A percentile compares a stretch with the other conserved stretches of the same genome.
Conservation (phyloP, 2,329 filamentous ascomycete species). For the Fusarium armeniacum region DNA sequence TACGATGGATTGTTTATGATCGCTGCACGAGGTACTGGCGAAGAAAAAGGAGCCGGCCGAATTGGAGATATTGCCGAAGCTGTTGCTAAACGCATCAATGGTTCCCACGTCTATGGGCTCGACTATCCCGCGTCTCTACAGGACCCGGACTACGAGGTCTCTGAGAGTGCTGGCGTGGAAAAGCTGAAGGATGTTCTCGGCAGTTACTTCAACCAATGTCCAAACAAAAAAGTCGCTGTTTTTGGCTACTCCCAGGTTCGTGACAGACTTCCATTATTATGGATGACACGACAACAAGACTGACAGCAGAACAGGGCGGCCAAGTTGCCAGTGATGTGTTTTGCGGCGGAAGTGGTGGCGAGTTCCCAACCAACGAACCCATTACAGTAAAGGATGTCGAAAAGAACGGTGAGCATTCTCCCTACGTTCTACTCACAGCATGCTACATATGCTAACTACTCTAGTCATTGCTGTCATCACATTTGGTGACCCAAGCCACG, state of each 20-base stretch:
- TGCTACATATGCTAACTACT: slow-evolving; percentile 26
- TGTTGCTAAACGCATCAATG: slow-evolving; percentile 53
- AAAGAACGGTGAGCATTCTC: slow-evolving; percentile 51
- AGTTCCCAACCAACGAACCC: slow-evolving; percentile 49
- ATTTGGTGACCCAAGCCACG: slow-evolving; percentile 60
- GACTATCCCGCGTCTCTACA: slow-evolving; percentile 57
- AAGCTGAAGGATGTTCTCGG: slow-evolving; percentile 43
- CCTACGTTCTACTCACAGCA: not conserved
- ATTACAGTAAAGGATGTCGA: slow-evolving; percentile 50
- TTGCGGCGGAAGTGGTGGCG: slow-evolving; percentile 54
- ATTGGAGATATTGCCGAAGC: slow-evolving; percentile 53
- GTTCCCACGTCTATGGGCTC: slow-evolving; percentile 54
- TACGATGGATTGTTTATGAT: slow-evolving; percentile 57
- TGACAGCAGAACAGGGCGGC: slow-evolving; percentile 52
- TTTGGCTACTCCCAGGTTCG: slow-evolving; percentile 60
- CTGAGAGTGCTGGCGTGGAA: slow-evolving; percentile 54
- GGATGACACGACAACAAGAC: not conserved
- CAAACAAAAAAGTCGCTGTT: slow-evolving; percentile 58
- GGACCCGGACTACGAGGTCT: slow-evolving; percentile 53
- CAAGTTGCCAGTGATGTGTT: slow-evolving; percentile 57
- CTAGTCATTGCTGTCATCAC: slow-evolving; percentile 58
- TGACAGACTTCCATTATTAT: not conserved
- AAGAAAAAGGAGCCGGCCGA: slow-evolving; percentile 54
- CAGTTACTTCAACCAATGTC: slow-evolving; percentile 55
- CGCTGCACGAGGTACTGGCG: slow-evolving; percentile 57